Conservation (phyloP, 2,329 filamentous ascomycete species). For the Aspergillus sp. region DNA sequence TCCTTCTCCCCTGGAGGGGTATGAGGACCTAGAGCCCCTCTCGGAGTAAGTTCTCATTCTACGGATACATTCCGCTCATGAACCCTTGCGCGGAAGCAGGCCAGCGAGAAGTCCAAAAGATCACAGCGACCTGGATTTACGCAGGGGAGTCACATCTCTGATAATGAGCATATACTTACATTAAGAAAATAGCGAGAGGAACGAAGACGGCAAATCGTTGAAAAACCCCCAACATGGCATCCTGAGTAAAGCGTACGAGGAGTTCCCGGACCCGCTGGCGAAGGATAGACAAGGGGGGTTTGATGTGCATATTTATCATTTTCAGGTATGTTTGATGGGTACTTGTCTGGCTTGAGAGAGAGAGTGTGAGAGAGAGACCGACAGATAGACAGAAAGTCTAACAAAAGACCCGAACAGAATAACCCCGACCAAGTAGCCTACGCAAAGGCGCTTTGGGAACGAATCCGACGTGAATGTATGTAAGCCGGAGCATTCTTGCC, state of each 20-base stretch:
- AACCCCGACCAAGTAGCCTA: constrained; percentile 64
- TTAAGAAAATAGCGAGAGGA: constrained; percentile 49
- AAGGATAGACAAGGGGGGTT: constrained; percentile 71
- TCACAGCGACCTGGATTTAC: background rate
- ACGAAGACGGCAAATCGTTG: constrained; percentile 74
- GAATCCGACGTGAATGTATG: constrained; percentile 77
- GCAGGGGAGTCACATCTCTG: too few species aligned
- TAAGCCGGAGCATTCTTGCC: constrained; percentile 39
- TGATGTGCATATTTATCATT: constrained; percentile 85
- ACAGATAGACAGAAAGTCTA: background rate
- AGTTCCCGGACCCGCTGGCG: constrained; percentile 67
- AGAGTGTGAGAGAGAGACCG: too few species aligned
- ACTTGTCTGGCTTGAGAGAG: too few species aligned
- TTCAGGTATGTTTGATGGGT: constrained; percentile 45
- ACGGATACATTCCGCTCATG: too few species aligned
- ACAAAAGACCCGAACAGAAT: constrained; percentile 35
- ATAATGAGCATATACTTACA: background rate
- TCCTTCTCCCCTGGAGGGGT: constrained; percentile 55
- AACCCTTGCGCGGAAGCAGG: too few species aligned
- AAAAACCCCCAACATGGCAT: constrained; percentile 63
- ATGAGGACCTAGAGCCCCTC: constrained; percentile 49
- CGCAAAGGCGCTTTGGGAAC: constrained; percentile 71
- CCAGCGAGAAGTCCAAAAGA: background rate
- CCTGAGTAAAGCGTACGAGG: constrained; percentile 67
- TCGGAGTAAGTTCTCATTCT: constrained; percentile 36